phyloP scores from a whole-genome alignment of 176 grass and related monocot genomes.

The Avena eriantha region DNA sequence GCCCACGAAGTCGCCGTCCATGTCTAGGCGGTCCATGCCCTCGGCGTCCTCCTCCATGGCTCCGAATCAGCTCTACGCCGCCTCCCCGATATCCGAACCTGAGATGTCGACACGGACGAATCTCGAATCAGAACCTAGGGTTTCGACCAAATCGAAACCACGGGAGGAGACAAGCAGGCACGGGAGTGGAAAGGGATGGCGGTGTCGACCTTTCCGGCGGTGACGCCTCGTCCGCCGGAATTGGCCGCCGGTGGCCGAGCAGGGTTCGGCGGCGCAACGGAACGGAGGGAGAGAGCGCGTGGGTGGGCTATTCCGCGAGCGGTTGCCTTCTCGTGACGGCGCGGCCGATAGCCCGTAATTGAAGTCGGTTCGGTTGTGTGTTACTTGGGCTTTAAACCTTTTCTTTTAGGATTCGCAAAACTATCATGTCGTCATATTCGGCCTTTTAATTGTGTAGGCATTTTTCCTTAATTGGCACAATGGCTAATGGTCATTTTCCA shows the following conservation, averaged over 20 bases:
- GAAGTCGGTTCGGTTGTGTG: not conserved
- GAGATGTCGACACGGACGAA: not conserved
- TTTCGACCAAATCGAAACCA: not conserved
- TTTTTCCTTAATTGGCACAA: too few relatives aligned
- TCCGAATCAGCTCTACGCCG: not conserved
- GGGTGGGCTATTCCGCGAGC: not conserved
- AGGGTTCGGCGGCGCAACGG: not conserved
- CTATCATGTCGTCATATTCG: too few relatives aligned
- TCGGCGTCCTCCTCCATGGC: slow-evolving; percentile 74
- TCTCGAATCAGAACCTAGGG: slow-evolving; percentile 25
- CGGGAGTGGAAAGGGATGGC: not conserved
- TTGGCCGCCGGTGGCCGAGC: not conserved
- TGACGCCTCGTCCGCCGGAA: not conserved
- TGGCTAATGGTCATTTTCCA: too few relatives aligned
- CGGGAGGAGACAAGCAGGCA: not conserved
- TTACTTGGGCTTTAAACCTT: not conserved
- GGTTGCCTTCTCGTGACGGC: not conserved
- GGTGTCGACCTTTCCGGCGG: not conserved
- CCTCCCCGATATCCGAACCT: not conserved
- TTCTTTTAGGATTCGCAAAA: not conserved
- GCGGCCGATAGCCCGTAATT: not conserved
- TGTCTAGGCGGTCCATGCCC: slow-evolving; percentile 72
- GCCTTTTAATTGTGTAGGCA: too few relatives aligned
- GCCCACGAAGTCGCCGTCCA: slow-evolving; percentile 80
- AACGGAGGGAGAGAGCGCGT: not conserved